phyloP scores from a whole-genome alignment of 192 early-diverging fungal genomes.

The Phlyctochytrium arcticum region DNA sequence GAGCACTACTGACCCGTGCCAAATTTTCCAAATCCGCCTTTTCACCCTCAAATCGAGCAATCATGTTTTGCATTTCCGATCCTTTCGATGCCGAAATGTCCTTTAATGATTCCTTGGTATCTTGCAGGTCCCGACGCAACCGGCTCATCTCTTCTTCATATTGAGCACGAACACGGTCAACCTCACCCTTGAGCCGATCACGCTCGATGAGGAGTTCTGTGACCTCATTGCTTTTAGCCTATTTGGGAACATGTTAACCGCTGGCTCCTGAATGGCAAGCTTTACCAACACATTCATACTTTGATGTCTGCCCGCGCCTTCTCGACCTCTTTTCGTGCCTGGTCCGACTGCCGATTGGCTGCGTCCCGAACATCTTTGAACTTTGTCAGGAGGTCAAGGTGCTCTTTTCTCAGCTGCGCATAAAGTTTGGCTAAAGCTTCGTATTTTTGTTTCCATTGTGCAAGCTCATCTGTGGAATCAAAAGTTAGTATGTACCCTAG shows the following conservation, averaged over 20 bases:
- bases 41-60: constrained; percentile 78
- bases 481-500: neutral
- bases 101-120: constrained; percentile 69
- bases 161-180: constrained; percentile 71
- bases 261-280: neutral
- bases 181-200: constrained; percentile 76
- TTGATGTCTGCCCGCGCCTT: constrained; percentile 47
- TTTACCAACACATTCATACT: constrained; percentile 24
- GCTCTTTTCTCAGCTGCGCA: constrained; percentile 91
- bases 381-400: constrained; percentile 87
- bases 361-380: constrained; percentile 76
- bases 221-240: constrained; percentile 41
- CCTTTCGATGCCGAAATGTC: constrained; percentile 78
- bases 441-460: constrained; percentile 97
- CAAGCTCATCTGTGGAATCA: constrained; percentile 67
- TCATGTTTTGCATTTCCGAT: constrained; percentile 75
- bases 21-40: constrained; percentile 72
- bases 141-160: constrained; percentile 81
- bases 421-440: constrained; percentile 98
- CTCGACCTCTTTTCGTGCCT: constrained; percentile 78
- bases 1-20: no score
- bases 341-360: constrained; percentile 71
- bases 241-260: neutral
- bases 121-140: constrained; percentile 72
- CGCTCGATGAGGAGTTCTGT: constrained; percentile 90